Evolutionary conservation across 129 eudicot genomes (phyloP), one percentile per base, ranked within the genome.

Genomic region (Smallanthus sonchifolius): DNA sequence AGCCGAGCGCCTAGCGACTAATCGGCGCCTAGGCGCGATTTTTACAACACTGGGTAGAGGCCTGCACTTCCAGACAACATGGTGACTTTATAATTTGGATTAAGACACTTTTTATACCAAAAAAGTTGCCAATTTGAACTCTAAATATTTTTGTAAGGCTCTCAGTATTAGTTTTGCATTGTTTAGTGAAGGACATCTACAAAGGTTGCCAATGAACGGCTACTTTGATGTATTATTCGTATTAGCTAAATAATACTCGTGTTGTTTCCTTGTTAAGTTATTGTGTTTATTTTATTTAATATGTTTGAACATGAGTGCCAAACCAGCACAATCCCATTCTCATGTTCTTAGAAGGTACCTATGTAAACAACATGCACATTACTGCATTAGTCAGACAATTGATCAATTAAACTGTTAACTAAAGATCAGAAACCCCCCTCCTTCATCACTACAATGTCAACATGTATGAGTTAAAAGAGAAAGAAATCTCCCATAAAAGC

Each of bases 301-400:
- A 38, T 49, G 65, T 24, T 43, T 52, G 44, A 32, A 55, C 56
- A 54, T 39, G 55, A 52, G 68, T 67, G 39, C 68, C 47, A 67
- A 76, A 40, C 74, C 56, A 67, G 57, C 37, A 30, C 11, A 65
- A 52, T 55, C 67, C 65, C 9, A 5, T 54, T 67, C 80, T 47
- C 80, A 54, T 40, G 80, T 44, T 66, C 55, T 74, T 67, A 76
- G 51, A 76, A 54, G 59, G 68, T 76, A 66, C 67, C 45, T 36
- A 75, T 45, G 79, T 64, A 47, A 72, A 64, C 37, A 75, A 52
- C 72, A 64, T 40, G 30, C 30, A 1, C 1, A 24, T 24, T 24
- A 51, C 17, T 3, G 20, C 49, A 64, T 48, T 64, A 51, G 51
- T 51, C 64, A 62, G 79, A 64, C n/a, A 48, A 36, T 38, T 44